Base-by-base conservation (phyloP, 805 yeast species). In the Yueomyces sp. region DNA sequence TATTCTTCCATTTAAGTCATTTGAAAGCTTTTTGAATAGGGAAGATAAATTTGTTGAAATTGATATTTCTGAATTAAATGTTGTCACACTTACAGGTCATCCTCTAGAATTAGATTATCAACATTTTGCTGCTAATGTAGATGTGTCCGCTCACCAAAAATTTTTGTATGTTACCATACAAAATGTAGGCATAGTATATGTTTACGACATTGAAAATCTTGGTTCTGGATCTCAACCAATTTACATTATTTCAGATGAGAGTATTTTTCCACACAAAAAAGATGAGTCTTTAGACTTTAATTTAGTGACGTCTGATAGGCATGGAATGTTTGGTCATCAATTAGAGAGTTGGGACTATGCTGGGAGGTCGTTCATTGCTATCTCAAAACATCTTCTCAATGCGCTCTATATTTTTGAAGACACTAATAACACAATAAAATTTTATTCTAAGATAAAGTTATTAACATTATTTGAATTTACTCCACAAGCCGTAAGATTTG, bases 401-500 rank as follows among this genome's bases (percentile, higher is more conserved):
- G 45, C 28, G 4, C 46, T 55, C 8, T 55, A 40, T 41, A 45
- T 56, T 27, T 56, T 46, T 41, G 44, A 43, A 42, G 60, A 54
- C 36, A 19, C 27, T 7, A 40, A 32, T 4, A 50, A 42, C 11
- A 32, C 46, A 6, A 41, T 51, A 8, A 42, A 47, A 37, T 46
- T 44, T 32, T 44, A 44, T 31, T 19, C 49, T 29, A 40, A 44
- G 34, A 37, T 46, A 34, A 49, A 43, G 33, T 37, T 43, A 12
- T 34, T 45, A 6, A 33, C 32, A 11, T 51, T 52, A 12, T 38
- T 47, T 2, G 49, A 50, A 2, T 37, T 45, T 5, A 44, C 44
- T 3, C 57, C 61, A 37, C 52, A 46, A 30, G 49, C 63, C 44
- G 55, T 65, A 33, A 72, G 69, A 4, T 55, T 58, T 38, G 60